Evolutionary conservation across 768 basidiomycete genomes (phyloP), one percentile per base, ranked within the genome.

Genomic region (Boletales sp.): DNA sequence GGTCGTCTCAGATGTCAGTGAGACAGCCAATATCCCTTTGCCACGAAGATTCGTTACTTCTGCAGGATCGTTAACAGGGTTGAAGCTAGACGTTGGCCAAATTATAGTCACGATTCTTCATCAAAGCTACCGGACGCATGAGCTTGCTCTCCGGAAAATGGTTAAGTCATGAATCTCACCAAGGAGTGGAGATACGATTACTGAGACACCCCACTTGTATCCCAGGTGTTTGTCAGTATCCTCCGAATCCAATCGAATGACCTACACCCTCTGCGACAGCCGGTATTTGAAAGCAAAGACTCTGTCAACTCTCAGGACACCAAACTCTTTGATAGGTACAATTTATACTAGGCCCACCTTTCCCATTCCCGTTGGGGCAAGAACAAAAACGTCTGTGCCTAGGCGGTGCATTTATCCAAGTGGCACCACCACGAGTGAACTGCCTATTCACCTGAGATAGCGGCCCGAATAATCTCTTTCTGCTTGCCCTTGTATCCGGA

Each of bases 361-460:
- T 32, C 90, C 91, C 86, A 92, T 89, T 5, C 90, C 89, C 10
- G 91, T 93, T 0, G 90, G 89, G 15, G 90, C 90, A 3, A 91
- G 75, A 10, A 90, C 87, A 43, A 91, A 76, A 13, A 91, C 81
- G 65, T 91, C 89, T 9, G 67, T 69, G 5, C 86, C 88, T 88
- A 49, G 6, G 34, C 19, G 8, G 5, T 28, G 18, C 13, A 40
- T 55, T 51, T 39, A 55, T 41, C 28, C 37, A 8, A 18, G 21
- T n/a, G 25, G 36, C 41, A 36, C 18, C 15, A 19, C 12, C 8
- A 19, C 3, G 28, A 10, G 3, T 8, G 18, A 14, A 38, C 8
- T 25, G 37, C 40, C 14, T 7, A 53, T 71, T 17, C 50, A 82
- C 89, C 87, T 56, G 67, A 65, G 28, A 85, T 69, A 3, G 88